Base-by-base conservation (phyloP, 2,329 filamentous ascomycete genomes). In the Monilinia laxa region DNA sequence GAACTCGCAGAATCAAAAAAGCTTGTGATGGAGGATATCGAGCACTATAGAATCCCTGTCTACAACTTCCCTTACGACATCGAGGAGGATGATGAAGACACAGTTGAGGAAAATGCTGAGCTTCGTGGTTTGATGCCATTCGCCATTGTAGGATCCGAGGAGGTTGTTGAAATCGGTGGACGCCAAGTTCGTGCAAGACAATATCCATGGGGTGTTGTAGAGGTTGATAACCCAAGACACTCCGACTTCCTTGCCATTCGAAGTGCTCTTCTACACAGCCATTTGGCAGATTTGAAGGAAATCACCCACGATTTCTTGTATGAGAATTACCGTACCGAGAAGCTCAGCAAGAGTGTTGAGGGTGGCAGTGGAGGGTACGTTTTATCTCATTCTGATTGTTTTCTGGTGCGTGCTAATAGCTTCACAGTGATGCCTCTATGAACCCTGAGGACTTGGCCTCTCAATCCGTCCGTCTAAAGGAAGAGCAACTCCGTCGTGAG, bases 61-160 rank as follows among this genome's bases (percentile, higher is more conserved):
- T 99, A 99, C 87, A 99, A 99, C 87, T 99, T 99, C 85, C 95
- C 95, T 60, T 99, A 99, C 83, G 95, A 99, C 75, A 96, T 99
- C 69, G 95, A 99, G 81, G 95, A 99, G 84, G 95, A 99, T 75
- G 95, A 99, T 73, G 95, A 99, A 82, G 95, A 99, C 77, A 99
- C 95, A 0, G 94, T 99, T 25, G 95, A 99, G 82, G 95, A 99
- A 83, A 99, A 99, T 76, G 95, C 95, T 67, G 95, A 99, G 83
- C 88, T 99, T 68, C 88, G 95, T 79, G 93, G 95, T 59, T 85
- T 99, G 73, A 99, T 99, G 95, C 95, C 95, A 38, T 99, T 99
- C 76, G 95, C 95, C 74, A 99, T 99, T 80, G 95, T 99, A 73
- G 95, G 95, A 67, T 97, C 93, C 11, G 95, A 99, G 80, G 95